Evolutionary conservation across 495 filamentous ascomycete genomes (phyloP).

Genomic region (Lophiostoma macrostomum): DNA sequence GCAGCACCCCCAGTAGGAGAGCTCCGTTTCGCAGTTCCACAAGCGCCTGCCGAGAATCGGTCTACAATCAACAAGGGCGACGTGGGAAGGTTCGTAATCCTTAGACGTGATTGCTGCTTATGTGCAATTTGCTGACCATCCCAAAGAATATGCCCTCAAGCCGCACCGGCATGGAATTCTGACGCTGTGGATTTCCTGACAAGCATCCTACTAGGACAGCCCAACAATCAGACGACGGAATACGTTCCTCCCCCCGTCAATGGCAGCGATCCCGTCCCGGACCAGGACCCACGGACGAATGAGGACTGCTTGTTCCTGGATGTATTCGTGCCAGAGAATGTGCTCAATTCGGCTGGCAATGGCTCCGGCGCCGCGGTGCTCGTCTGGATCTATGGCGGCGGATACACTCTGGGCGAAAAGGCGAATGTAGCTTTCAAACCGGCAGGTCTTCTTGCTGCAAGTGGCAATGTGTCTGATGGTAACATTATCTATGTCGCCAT

Average conservation of each 20-base stretch:
- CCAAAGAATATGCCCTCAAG: conserved; percentile 33
- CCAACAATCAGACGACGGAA: conserved; percentile 4
- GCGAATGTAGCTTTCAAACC: conserved; percentile 25
- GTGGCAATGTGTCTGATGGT: conserved; percentile 18
- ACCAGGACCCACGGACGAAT: conserved; percentile 2
- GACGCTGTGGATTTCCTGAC: conserved; percentile 3
- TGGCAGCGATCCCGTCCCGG: not conserved
- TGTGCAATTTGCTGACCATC: not conserved
- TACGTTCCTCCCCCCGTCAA: conserved; percentile 13
- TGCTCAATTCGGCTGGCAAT: conserved; percentile 9
- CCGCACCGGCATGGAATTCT: conserved; percentile 8
- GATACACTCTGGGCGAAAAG: conserved; percentile 24
- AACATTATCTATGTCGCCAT: conserved; percentile 30
- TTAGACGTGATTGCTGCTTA: not conserved
- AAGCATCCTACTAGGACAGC: conserved; percentile 1
- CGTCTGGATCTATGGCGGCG: conserved; percentile 36
- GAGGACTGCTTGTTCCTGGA: conserved; percentile 37
- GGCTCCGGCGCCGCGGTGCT: conserved; percentile 24
- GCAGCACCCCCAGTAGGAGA: conserved; percentile 29
- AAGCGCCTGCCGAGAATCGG: conserved; percentile 20
- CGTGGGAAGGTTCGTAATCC: conserved; percentile 11
- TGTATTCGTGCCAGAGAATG: conserved; percentile 28
- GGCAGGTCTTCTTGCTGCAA: conserved; percentile 16
- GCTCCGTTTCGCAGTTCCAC: conserved; percentile 28
- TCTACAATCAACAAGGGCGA: conserved; percentile 18